Conservation (phyloP, 148 eudicot genomes). For the Chenopodium album region DNA sequence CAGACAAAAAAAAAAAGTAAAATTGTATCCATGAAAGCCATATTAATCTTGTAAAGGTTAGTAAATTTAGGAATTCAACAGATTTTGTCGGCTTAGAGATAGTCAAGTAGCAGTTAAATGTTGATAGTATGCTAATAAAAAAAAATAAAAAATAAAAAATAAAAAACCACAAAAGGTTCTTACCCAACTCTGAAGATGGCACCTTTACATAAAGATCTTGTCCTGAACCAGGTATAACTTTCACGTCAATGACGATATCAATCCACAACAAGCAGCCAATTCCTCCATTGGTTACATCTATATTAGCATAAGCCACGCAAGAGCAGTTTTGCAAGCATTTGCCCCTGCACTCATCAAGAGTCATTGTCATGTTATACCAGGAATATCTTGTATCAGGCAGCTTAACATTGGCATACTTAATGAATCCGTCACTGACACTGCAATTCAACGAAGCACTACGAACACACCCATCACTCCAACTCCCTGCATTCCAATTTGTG, state of each 20-base stretch:
- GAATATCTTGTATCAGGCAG: constrained; percentile 34
- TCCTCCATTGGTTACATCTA: constrained; percentile 26
- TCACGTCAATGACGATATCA: constrained; percentile 31
- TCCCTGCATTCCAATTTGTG: constrained; percentile 21
- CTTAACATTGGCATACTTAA: constrained; percentile 29
- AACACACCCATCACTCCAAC: constrained; percentile 43
- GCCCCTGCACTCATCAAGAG: constrained; percentile 30
- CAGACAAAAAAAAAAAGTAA: neutral
- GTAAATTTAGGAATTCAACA: neutral
- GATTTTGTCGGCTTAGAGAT: neutral
- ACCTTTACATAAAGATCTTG: constrained; percentile 28
- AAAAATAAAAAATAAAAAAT: too few species aligned
- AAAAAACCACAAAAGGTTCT: neutral
- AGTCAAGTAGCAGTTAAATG: neutral
- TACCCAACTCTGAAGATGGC: constrained; percentile 27
- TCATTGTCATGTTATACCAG: constrained; percentile 38
- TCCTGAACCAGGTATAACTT: constrained; percentile 23
- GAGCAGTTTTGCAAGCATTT: constrained; percentile 38
- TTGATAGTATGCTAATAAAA: neutral
- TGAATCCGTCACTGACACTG: constrained; percentile 30
- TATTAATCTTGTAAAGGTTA: too few species aligned
- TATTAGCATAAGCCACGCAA: constrained; percentile 45
- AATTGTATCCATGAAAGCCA: neutral
- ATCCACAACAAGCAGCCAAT: constrained; percentile 48
- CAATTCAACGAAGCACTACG: constrained; percentile 25